phyloP scores from a whole-genome alignment of 2,329 filamentous ascomycete genomes.

The Paraphaeosphaeria sporulosa region DNA sequence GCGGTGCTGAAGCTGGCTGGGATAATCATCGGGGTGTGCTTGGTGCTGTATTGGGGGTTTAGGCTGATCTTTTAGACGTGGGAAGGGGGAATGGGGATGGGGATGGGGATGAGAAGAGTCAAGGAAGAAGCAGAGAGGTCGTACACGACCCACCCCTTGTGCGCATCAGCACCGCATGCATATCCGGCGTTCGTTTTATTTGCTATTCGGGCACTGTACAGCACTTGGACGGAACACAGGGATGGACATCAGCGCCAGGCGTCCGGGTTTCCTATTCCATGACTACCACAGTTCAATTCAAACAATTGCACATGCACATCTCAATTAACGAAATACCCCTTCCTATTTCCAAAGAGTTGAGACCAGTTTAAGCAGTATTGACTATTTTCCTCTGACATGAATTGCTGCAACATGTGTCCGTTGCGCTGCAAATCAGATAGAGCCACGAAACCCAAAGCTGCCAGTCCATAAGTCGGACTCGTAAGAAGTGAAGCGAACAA shows the following conservation, averaged over 20 bases:
- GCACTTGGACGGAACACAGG: neutral
- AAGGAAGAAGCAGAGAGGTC: too few relatives aligned
- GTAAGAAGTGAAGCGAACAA: neutral
- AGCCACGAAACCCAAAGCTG: too few relatives aligned
- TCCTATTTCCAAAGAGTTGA: too few relatives aligned
- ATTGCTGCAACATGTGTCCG: too few relatives aligned
- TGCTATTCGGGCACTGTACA: neutral
- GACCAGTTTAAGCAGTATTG: too few relatives aligned
- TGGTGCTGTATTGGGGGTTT: conserved; percentile 78
- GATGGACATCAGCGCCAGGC: neutral
- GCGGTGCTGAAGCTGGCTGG: conserved; percentile 89
- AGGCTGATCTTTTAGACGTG: conserved; percentile 38
- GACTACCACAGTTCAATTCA: neutral
- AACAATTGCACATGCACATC: neutral
- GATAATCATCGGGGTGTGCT: conserved; percentile 75
- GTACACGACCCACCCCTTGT: too few relatives aligned
- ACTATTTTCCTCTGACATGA: too few relatives aligned
- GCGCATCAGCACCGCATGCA: neutral
- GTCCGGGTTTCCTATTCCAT: neutral
- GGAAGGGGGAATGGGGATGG: neutral
- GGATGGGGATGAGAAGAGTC: too few relatives aligned
- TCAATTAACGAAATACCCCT: too few relatives aligned
- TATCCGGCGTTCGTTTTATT: conserved; percentile 1
- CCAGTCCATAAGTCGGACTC: too few relatives aligned
- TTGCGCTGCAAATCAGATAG: too few relatives aligned